Evolutionary conservation across 1,139 yeast species (phyloP), one percentile per base, ranked within the genome.

Genomic region (Blastobotrys ciferrii): DNA sequence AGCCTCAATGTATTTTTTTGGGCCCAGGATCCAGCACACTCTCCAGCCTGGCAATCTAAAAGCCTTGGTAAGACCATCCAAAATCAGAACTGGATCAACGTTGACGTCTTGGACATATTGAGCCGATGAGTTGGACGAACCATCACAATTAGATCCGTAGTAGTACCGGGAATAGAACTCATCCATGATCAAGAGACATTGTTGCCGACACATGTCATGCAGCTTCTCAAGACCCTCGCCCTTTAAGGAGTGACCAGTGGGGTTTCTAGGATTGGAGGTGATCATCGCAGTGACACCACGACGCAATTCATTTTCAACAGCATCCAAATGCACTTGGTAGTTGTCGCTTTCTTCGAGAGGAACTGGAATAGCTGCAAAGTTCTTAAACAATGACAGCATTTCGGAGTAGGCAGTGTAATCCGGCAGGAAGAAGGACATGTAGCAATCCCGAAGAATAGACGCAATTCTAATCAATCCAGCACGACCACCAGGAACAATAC

Each of bases 371-470:
- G 86, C 85, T 1, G 84, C 77, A 62, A 81, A 81, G 55, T 81
- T 81, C 69, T 81, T 81, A 69, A 81, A 81, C 47, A 80, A 71
- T 12, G 84, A 78, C 58, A 81, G 70, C 85, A 81, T 81, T 64
- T 81, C 87, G n/a, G 87, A 83, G 59, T 81, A 81, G 2, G 87
- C 87, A 20, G 87, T 81, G 61, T 81, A 81, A 62, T 81, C 87
- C 3, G 87, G 87, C 57, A 81, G 70, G 63, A 81, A 81, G 64
- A 80, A 81, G 15, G 83, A 77, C 50, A 81, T 66, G 61, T 81
- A 81, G 59, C 85, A 71, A 63, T 81, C 85, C 50, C 78, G 72
- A 51, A 81, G 73, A 54, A 81, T 80, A 11, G 85, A 79, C 20
- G 87, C 87, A 56, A 81, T 81, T 64, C 87, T 73, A 19, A 83